A percentile compares a stretch with the other conserved stretches of the same genome.
These are phyloP conservation scores for Cyberlindnera nakhonratchasimensis DNA, from an alignment of 805 yeast genomes.

Conservation along the genomic window DNA sequence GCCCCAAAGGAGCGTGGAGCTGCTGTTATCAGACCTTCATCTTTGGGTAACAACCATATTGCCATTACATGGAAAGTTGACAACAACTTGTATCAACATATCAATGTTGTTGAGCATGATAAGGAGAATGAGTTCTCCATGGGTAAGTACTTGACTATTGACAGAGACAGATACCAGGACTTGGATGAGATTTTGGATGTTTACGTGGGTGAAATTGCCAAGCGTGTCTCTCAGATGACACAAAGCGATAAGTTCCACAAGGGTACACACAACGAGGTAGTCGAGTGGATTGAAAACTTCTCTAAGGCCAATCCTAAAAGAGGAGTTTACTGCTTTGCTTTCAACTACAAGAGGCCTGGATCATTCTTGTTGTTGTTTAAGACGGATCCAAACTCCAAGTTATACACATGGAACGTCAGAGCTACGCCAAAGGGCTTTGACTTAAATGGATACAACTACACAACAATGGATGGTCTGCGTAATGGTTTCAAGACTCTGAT, in stretches of 20 bases:
- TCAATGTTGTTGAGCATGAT: conserved; percentile 76
- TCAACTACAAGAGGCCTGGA: conserved; percentile 91
- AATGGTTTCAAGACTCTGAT: conserved; percentile 85
- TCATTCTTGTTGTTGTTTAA: conserved; percentile 87
- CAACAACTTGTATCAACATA: conserved; percentile 85
- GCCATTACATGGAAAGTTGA: conserved; percentile 97
- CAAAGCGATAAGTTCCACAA: conserved; percentile 84
- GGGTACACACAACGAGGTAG: conserved; percentile 76
- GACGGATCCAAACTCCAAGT: conserved; percentile 61
- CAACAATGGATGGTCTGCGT: conserved; percentile 84
- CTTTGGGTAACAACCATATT: conserved; percentile 81
- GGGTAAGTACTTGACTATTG: conserved; percentile 62
- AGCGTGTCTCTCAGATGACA: conserved; percentile 78
- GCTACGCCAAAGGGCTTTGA: conserved; percentile 86
- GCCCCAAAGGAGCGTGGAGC: conserved; percentile 91
- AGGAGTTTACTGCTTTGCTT: conserved; percentile 87
- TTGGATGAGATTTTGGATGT: conserved; percentile 89
- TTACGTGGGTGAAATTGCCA: conserved; percentile 80
- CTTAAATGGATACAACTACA: conserved; percentile 75
- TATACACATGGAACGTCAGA: conserved; percentile 85
- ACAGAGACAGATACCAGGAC: conserved; percentile 70
- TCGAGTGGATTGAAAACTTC: conserved; percentile 82
- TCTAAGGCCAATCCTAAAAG: conserved; percentile 88
- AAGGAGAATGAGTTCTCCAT: conserved; percentile 60
- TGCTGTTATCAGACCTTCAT: conserved; percentile 90